Percentiles rank a stretch among this genome's conserved stretches.
These are phyloP conservation scores for Syzygium syzygioides DNA, from an alignment of 441 rosid species.

Conservation along the genomic window DNA sequence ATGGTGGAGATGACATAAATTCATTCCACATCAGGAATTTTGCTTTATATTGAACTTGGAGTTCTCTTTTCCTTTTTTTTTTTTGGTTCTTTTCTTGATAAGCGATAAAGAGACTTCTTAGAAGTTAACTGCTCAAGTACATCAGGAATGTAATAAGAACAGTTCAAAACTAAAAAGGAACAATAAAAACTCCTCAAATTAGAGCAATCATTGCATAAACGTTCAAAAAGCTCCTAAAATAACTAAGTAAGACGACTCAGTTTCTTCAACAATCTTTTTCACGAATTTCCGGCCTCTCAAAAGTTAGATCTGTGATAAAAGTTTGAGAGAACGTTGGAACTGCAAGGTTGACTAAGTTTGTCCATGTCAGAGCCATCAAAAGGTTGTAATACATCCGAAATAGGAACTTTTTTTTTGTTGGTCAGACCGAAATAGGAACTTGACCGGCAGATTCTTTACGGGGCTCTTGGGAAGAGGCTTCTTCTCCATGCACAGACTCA, in stretches of 20 bases:
- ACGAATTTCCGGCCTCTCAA: neutral
- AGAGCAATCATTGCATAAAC: neutral
- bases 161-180: neutral
- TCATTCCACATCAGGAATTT: neutral
- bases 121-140: neutral
- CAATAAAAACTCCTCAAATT: neutral
- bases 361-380: constrained; percentile 25
- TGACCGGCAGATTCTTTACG: constrained; percentile 22
- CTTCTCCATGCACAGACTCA: neutral
- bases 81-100: too few species aligned
- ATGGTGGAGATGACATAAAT: neutral
- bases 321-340: neutral
- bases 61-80: neutral
- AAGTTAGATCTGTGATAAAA: neutral
- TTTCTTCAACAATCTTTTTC: neutral
- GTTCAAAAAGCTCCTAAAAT: too few species aligned
- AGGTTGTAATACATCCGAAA: constrained; percentile 19
- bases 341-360: neutral
- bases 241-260: neutral
- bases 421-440: constrained; percentile 25
- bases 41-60: neutral
- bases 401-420: too few species aligned
- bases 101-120: neutral
- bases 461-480: constrained; percentile 12
- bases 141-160: neutral